Evolutionary conservation across 192 early-diverging fungal species (phyloP), one percentile per base, ranked within the genome.

Genomic region (Coemansia sp.): DNA sequence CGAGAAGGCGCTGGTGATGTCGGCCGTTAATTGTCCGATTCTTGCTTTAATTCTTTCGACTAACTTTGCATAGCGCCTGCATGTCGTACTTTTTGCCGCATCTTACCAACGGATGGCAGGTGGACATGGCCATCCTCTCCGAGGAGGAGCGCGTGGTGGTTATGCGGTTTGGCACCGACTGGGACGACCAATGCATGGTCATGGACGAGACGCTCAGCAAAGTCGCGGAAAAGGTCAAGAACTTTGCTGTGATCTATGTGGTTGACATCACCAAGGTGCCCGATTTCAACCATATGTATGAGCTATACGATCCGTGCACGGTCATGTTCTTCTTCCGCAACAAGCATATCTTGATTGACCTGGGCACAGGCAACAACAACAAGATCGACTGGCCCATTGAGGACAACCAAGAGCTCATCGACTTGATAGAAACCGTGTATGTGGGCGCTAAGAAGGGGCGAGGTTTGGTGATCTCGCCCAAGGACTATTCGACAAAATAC

Each of bases 311-410:
- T 69, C 93, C 91, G 5, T 99, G 96, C 78, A 98, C 97, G 6
- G 85, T 90, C 28, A 99, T 99, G 97, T 96, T 99, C 82, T 97
- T 95, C 66, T 93, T 87, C 66, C 74, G 93, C 28, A 97, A 97
- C 82, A 95, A 96, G 77, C 97, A 97, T 62, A 98, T 99, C 65
- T 95, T 97, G 95, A 87, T 99, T 25, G 97, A 99, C 88, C 73
- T 98, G 34, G 97, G 97, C 14, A 99, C 97, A 0, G 97, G 97
- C 61, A 95, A 99, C 75, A 99, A 99, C 85, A 99, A 99, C 83
- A 99, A 99, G 79, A 93, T 99, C 73, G 93, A 95, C 67, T 97
- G 96, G 96, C 86, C 94, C 3, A 76, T 99, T 26, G 92, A 93
- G 47, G 93, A 96, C 64, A 90, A 94, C 62, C 93, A 97, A 75